Conservation (phyloP, 2,329 filamentous ascomycete genomes). For the Blastomyces parvus region DNA sequence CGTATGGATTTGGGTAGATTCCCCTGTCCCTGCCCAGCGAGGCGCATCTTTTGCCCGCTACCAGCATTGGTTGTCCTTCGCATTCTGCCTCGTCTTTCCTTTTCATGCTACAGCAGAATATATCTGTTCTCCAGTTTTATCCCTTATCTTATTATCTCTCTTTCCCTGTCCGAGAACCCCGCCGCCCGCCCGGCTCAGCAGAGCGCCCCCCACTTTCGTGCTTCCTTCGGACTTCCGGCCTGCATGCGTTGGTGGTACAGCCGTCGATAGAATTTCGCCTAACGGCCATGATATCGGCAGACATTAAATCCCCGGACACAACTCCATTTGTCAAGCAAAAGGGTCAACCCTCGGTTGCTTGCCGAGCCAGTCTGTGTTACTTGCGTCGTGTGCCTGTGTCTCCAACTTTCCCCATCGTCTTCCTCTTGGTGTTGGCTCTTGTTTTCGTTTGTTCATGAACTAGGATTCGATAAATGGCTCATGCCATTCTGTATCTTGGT, state of each 20-base stretch:
- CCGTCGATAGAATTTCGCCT: neutral
- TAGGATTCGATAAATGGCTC: too few relatives aligned
- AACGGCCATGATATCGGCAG: neutral
- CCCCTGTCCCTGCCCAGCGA: neutral
- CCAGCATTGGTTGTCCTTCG: neutral
- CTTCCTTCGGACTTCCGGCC: constrained; percentile 2
- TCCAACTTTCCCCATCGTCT: neutral
- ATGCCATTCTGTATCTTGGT: too few relatives aligned
- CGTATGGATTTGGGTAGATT: neutral
- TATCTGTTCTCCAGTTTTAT: neutral
- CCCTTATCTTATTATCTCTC: neutral
- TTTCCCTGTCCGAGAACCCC: neutral
- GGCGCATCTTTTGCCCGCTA: neutral
- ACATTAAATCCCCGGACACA: neutral
- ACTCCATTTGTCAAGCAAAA: neutral
- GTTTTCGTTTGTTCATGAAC: neutral
- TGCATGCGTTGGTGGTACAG: constrained; percentile 1
- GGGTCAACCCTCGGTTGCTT: neutral
- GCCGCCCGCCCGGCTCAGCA: neutral
- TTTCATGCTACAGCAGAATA: too few relatives aligned
- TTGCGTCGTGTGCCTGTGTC: neutral
- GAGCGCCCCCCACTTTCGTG: neutral
- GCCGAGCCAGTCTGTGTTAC: neutral
- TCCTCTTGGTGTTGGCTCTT: neutral
- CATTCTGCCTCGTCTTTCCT: neutral